Evolutionary conservation across 306 rosid genomes (phyloP).

Genomic region (Luffa acutangula): DNA sequence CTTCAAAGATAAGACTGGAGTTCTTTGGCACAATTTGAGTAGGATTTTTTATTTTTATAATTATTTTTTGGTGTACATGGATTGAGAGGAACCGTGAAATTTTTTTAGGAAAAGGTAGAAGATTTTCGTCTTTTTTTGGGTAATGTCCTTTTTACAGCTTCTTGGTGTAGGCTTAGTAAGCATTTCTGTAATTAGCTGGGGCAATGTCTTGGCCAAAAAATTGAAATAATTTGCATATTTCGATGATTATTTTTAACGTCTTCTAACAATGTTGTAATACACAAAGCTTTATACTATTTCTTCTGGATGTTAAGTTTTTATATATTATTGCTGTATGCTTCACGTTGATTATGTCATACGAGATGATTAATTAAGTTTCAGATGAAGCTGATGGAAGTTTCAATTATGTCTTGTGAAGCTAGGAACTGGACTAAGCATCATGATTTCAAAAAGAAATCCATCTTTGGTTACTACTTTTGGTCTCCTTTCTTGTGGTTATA

Average conservation of each 20-base stretch:
- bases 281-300: background rate
- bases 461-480: conserved; percentile 71
- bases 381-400: conserved; percentile 14
- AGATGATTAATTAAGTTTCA: background rate
- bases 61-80: too few species aligned
- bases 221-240: background rate
- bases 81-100: too few species aligned
- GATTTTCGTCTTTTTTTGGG: too few species aligned
- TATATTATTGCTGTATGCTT: background rate
- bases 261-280: background rate
- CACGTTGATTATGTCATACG: background rate
- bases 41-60: too few species aligned
- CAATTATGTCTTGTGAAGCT: conserved; percentile 46
- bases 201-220: background rate
- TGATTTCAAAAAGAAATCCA: conserved; percentile 73
- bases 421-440: conserved; percentile 93
- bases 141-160: too few species aligned
- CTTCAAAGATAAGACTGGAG: too few species aligned
- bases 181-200: too few species aligned
- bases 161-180: too few species aligned
- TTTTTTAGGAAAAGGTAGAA: too few species aligned
- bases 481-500: conserved; percentile 89
- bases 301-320: background rate
- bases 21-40: too few species aligned
- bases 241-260: background rate